Evolutionary conservation across 116 monocot species (phyloP).

Genomic region (Cymodocea nodosa): DNA sequence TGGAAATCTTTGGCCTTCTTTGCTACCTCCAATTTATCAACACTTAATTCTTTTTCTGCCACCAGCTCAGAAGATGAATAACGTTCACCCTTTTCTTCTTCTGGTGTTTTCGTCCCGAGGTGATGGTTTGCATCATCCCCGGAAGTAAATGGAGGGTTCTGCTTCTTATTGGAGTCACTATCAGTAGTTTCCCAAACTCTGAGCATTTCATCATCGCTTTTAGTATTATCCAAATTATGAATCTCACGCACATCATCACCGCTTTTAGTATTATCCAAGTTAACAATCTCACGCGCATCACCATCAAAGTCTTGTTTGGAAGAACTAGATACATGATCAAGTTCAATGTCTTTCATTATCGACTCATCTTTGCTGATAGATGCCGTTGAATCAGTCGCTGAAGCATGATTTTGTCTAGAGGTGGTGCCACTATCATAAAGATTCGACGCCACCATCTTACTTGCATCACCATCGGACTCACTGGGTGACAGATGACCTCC

Average conservation of each 20-base stretch:
- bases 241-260: not conserved
- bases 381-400: constrained; percentile 8
- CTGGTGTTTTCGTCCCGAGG: constrained; percentile 10
- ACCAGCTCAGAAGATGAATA: constrained; percentile 39
- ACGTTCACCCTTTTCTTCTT: constrained; percentile 33
- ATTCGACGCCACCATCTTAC: not conserved
- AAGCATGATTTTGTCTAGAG: not conserved
- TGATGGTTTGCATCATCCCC: constrained; percentile 12
- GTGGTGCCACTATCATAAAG: not conserved
- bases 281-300: not conserved
- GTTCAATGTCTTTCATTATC: constrained; percentile 75
- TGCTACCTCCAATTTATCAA: constrained; percentile 40
- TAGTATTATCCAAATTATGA: constrained; percentile 8
- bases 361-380: constrained; percentile 23
- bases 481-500: constrained; percentile 5
- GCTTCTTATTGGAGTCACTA: constrained; percentile 17
- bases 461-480: not conserved
- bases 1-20: constrained; percentile 18
- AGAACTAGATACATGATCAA: constrained; percentile 47
- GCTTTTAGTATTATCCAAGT: constrained; percentile 12
- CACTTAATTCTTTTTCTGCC: constrained; percentile 43
- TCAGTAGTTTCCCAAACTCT: constrained; percentile 73
- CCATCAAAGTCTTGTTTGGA: constrained; percentile 10
- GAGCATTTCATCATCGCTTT: constrained; percentile 73
- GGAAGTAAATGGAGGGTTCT: constrained; percentile 4